Evolutionary conservation across 208 protist species (phyloP).

Genomic region (Naegleria lovaniensis): DNA sequence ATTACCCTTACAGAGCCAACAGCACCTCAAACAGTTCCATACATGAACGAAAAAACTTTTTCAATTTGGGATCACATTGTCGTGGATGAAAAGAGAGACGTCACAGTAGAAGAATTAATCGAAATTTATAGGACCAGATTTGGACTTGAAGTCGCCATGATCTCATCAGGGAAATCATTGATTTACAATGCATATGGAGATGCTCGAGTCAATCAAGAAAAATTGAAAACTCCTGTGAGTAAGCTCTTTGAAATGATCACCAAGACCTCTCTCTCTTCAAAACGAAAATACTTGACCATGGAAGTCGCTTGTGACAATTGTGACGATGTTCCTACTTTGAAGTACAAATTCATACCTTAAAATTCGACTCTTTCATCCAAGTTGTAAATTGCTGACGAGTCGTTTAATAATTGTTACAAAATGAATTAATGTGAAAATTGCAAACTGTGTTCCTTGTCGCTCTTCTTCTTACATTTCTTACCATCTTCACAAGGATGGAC

Average conservation of each 20-base stretch:
- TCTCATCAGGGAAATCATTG: slow-evolving; percentile 54
- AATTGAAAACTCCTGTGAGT: slow-evolving; percentile 37
- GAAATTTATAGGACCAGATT: slow-evolving; percentile 70
- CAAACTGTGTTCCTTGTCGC: not conserved
- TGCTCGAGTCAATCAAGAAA: slow-evolving; percentile 37
- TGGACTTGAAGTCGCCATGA: slow-evolving; percentile 82
- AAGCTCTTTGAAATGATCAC: slow-evolving; percentile 35
- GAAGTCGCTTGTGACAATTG: slow-evolving; percentile 52
- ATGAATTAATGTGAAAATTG: not conserved
- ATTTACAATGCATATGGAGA: slow-evolving; percentile 51
- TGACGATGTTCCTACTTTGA: slow-evolving; percentile 54
- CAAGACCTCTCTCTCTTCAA: slow-evolving; percentile 43
- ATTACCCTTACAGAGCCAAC: slow-evolving; percentile 89
- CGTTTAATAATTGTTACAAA: no score
- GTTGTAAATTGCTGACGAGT: no score
- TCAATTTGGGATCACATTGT: slow-evolving; percentile 93
- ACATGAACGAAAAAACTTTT: slow-evolving; percentile 60
- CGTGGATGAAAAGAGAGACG: slow-evolving; percentile 76
- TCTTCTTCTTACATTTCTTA: not conserved
- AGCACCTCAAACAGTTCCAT: slow-evolving; percentile 49
- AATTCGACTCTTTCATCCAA: no score
- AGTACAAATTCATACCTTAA: slow-evolving; percentile 43
- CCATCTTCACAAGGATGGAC: not conserved
- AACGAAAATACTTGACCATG: slow-evolving; percentile 53
- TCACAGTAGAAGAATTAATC: slow-evolving; percentile 84